phyloP scores from a whole-genome alignment of 169 alveolate genomes.

The Toxoplasma gondii region DNA sequence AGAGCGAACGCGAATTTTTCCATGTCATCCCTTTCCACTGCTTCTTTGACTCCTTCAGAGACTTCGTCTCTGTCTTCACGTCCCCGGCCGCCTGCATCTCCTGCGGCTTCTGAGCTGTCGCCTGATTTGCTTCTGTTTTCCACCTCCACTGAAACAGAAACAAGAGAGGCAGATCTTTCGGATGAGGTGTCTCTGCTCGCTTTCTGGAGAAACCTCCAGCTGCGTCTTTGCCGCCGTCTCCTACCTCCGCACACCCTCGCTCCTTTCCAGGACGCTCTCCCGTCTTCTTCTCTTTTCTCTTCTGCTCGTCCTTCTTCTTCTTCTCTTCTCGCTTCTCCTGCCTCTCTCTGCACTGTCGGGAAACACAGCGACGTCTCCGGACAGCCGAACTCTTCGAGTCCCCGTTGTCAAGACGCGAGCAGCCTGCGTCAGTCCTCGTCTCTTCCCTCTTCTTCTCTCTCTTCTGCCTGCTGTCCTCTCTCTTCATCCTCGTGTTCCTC shows the following conservation, averaged over 20 bases:
- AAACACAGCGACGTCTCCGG: too few species aligned
- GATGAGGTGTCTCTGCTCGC: not conserved
- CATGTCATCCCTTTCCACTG: not conserved
- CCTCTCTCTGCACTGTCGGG: too few species aligned
- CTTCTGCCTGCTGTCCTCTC: not conserved
- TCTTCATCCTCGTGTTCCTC: not conserved
- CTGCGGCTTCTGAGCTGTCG: not conserved
- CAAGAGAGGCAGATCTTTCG: not conserved
- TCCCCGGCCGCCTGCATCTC: not conserved
- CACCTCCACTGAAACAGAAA: not conserved
- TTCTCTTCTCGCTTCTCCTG: too few species aligned
- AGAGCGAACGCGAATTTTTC: not conserved
- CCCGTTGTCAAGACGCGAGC: too few species aligned
- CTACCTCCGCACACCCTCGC: not conserved
- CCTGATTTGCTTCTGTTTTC: not conserved
- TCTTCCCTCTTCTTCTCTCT: not conserved
- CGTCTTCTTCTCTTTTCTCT: too few species aligned
- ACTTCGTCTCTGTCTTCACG: not conserved
- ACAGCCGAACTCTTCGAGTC: too few species aligned
- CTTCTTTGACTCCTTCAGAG: not conserved
- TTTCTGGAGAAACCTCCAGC: not conserved
- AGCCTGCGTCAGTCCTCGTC: not conserved
- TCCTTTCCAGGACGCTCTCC: too few species aligned
- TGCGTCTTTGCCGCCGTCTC: not conserved
- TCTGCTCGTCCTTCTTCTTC: too few species aligned